Percentiles rank a stretch among this genome's conserved stretches.
These are phyloP conservation scores for Dendrostoma leiphaemia DNA, from an alignment of 2,329 filamentous ascomycete genomes.

Conservation along the genomic window DNA sequence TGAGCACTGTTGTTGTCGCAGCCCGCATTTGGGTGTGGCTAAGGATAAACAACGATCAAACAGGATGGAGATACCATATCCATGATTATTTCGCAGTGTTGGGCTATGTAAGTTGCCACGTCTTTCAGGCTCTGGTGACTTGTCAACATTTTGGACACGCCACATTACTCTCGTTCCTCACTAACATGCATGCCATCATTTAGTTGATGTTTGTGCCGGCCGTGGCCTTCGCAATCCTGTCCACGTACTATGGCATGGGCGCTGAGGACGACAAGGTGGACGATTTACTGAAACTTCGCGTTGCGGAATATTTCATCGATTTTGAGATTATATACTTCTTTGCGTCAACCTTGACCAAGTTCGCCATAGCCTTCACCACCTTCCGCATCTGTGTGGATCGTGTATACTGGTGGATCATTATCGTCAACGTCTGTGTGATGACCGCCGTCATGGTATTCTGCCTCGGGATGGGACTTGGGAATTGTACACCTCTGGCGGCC, in stretches of 20 bases:
- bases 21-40: not conserved
- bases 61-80: not conserved
- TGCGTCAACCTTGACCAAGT: not conserved
- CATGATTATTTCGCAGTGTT: not conserved
- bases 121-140: not conserved
- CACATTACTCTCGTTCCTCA: not conserved
- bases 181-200: not conserved
- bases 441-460: not conserved
- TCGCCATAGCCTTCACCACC: not conserved
- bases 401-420: not conserved
- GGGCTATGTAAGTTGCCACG: not conserved
- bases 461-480: not conserved
- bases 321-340: not conserved
- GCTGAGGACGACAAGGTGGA: not conserved
- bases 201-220: not conserved
- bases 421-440: not conserved
- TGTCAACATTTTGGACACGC: not conserved
- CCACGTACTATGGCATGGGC: not conserved
- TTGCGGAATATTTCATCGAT: not conserved
- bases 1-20: not conserved
- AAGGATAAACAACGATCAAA: not conserved
- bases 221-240: not conserved
- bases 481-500: not conserved
- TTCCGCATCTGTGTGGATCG: not conserved
- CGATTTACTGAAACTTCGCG: not conserved